Base-by-base conservation (phyloP, 345 rosid genomes). In the Firmiana major region DNA sequence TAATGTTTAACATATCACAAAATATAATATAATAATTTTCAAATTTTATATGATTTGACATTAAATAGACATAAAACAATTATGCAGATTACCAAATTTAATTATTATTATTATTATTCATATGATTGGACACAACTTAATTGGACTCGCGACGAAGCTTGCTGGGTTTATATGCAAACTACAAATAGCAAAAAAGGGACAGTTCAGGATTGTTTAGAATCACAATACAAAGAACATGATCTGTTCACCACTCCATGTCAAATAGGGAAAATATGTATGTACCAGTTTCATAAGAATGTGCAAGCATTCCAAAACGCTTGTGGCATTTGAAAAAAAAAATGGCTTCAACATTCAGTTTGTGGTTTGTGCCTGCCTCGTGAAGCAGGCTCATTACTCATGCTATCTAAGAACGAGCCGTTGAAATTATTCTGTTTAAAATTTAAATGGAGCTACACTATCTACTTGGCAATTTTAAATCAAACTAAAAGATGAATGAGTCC, bases 301-400 rank as follows among this genome's bases (percentile, higher is more conserved):
- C 31, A 66, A 66, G 6, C 71, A 22, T 40, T 67, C 34, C 71
- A 67, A 43, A 67, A 7, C 12, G 34, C 38, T 24, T 26, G 8
- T 59, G 36, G 38, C 54, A 66, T 12, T 42, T 2, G 8, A 38
- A 38, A 38, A 1, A 2, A 66, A 66, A 43, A 66, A 21, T 42
- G 9, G 71, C 51, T 40, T n/a, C 15, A 42, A 65, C 71, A 42
- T 40, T 65, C 28, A 42, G 51, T 40, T 40, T 65, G 51, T 65
- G 26, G 71, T 65, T 65, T 65, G 21, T 42, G 71, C 71, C 71
- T 42, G 71, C 71, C 71, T 67, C 4, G 17, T 40, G 31, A 42
- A 34, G 6, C n/a, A 34, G 21, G 67, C 22, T 34, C 40, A 21
- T 38, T 64, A 78, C 36, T 59, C 38, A 1, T 59, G 6, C 9